Evolutionary conservation across 192 early-diverging fungal genomes (phyloP), one percentile per base, ranked within the genome.

Genomic region (Coemansia sp.): DNA sequence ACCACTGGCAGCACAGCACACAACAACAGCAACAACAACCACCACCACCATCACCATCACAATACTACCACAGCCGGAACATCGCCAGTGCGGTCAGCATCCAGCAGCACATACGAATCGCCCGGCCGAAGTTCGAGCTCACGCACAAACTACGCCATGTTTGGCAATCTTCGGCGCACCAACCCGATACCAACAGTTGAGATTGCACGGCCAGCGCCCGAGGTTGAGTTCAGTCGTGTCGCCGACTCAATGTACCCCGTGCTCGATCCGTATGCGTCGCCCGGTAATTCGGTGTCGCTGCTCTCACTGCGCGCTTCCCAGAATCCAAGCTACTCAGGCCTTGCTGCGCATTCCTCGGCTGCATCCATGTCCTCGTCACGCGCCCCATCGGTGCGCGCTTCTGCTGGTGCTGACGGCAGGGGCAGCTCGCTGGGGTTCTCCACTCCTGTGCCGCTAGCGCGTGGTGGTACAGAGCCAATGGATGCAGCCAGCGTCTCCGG

Each of bases 191-290:
- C 81, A 9, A 84, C 71, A 5, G 79, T 76, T 38, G 78, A 75
- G 56, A 66, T 81, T 13, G 73, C 78, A 1, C 78, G 78, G n/a
- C 78, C 78, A 0, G 73, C 69, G n/a, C 75, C 75, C 38, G 75
- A 81, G 47, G 75, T 72, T 38, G 70, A 76, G 50, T 76, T 76
- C 65, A 76, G 71, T 57, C 67, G 75, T 5, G 64, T 67, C 1
- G 38, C 64, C 6, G 74, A 81, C 47, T 26, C 52, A 4, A 50
- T 58, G 9, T 68, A 64, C 12, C 71, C 70, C 6, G 56, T 65
- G 49, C 56, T 71, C 8, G 56, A 69, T 60, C 42, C 40, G 41
- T 62, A 63, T 42, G 65, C 19, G 32, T 59, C 57, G 57, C 65
- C 65, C 3, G 57, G 49, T 11, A 69, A 61, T n/a, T 72, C 78